phyloP scores from a whole-genome alignment of 768 basidiomycete species.

The Phylloporus scabripes region DNA sequence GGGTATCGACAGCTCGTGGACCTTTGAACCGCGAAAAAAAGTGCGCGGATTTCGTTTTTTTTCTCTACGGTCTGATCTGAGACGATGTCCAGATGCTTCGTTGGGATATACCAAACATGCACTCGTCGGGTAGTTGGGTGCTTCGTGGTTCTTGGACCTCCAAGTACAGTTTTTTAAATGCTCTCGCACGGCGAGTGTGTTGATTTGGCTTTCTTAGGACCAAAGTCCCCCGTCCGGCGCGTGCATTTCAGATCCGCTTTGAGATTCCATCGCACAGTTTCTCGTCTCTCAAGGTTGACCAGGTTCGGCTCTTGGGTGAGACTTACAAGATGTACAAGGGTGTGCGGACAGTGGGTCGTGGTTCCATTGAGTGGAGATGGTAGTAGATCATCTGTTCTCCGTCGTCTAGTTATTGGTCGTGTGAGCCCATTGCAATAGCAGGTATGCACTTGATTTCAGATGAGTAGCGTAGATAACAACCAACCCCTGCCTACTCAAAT shows the following conservation, averaged over 20 bases:
- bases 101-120: slow-evolving; percentile 72
- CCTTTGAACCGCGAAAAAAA: slow-evolving; percentile 65
- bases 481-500: slow-evolving; percentile 7
- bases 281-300: slow-evolving; percentile 79
- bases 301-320: slow-evolving; percentile 75
- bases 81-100: slow-evolving; percentile 51
- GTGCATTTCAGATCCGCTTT: slow-evolving; percentile 68
- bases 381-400: slow-evolving; percentile 7
- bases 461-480: slow-evolving; percentile 16
- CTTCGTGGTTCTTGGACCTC: slow-evolving; percentile 76
- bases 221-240: slow-evolving; percentile 56
- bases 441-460: slow-evolving; percentile 12
- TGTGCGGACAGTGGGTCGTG: slow-evolving; percentile 52
- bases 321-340: slow-evolving; percentile 91
- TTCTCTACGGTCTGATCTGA: neutral
- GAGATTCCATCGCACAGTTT: slow-evolving; percentile 65
- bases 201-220: slow-evolving; percentile 29
- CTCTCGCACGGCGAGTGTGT: neutral
- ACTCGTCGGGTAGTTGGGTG: slow-evolving; percentile 64
- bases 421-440: neutral
- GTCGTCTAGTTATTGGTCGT: neutral
- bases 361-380: slow-evolving; percentile 32
- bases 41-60: slow-evolving; percentile 31
- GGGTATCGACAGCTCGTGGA: slow-evolving; percentile 62
- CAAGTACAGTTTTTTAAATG: slow-evolving; percentile 37